Evolutionary conservation across 2,329 filamentous ascomycete genomes (phyloP), one percentile per base, ranked within the genome.

Genomic region (Scedosporium apiospermum): DNA sequence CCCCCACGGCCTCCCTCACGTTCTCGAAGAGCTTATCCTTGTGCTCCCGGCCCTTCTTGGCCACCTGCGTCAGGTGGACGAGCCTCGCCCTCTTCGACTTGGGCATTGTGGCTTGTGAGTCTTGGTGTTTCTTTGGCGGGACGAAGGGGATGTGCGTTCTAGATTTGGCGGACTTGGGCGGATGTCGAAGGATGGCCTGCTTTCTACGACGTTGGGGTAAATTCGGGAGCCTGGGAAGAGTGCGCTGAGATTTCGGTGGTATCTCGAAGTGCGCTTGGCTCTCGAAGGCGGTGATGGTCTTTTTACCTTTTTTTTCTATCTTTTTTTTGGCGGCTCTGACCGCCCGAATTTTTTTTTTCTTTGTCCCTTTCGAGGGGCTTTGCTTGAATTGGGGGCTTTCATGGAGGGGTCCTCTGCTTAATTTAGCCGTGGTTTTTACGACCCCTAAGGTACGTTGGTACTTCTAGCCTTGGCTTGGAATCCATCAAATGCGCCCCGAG

Each of bases 31-130:
- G 88, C 72, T 88, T 88, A 72, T 93, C 85, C 76, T 93, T 93
- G 76, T 97, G 89, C 80, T 96, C 96, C 77, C 90, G 88, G 66
- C 86, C 88, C 82, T 97, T 98, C 82, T 96, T 97, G 76, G 86
- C 80, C 71, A 95, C 93, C 81, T 95, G 88, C 69, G 93, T 92
- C 73, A 96, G 85, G 81, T 96, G 89, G 69, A 96, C 86, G 76
- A 96, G 82, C 78, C 88, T 93, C 70, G 89, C 84, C 77, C 95
- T 90, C 83, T 95, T 98, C 66, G 95, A 98, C 81, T 96, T 93
- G 74, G 95, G 95, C 95, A 99, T 99, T 67, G 71, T 80, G 74
- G 49, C 49, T 18, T 5, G 18, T 38, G 10, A 53, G 63, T 58
- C 60, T 62, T 62, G 12, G 16, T 4, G 10, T 18, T 58, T 10